Evolutionary conservation across 345 rosid species (phyloP).

Genomic region (Sonneratia alba): DNA sequence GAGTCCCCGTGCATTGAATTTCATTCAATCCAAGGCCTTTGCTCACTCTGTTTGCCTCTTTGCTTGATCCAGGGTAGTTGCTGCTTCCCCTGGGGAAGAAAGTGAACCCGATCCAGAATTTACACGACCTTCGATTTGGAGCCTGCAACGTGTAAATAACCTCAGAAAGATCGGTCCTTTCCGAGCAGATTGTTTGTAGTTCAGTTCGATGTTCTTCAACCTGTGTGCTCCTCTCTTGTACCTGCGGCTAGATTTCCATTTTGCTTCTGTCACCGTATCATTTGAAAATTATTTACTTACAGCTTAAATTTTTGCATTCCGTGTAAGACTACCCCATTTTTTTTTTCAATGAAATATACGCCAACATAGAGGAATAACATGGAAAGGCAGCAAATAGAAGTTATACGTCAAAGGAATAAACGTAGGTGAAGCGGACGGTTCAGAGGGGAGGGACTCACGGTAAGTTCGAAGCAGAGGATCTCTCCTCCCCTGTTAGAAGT

Average conservation of each 20-base stretch:
- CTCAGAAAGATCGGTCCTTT: neutral
- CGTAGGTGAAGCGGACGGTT: neutral
- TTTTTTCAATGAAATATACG: no score
- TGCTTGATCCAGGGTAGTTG: slow-evolving; percentile 29
- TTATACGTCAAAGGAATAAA: neutral
- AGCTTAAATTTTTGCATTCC: no score
- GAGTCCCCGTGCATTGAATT: neutral
- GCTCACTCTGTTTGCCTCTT: neutral
- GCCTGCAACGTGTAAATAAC: neutral
- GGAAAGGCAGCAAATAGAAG: no score
- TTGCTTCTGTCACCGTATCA: neutral
- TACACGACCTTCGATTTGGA: neutral
- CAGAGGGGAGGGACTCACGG: neutral
- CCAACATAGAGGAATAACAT: no score
- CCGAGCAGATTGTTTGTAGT: neutral
- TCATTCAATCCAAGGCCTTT: neutral
- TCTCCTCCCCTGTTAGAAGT: neutral
- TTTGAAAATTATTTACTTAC: neutral
- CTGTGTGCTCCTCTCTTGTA: neutral
- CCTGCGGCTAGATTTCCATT: neutral
- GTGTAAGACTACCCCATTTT: no score
- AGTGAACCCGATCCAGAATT: slow-evolving; percentile 17
- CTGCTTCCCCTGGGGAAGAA: slow-evolving; percentile 61
- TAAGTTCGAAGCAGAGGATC: neutral
- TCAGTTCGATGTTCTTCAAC: neutral